Percentiles rank a stretch among this genome's conserved stretches.
Evolutionary conservation across 2,329 filamentous ascomycete species (phyloP).

Genomic region (Emmonsiellopsis sp.): DNA sequence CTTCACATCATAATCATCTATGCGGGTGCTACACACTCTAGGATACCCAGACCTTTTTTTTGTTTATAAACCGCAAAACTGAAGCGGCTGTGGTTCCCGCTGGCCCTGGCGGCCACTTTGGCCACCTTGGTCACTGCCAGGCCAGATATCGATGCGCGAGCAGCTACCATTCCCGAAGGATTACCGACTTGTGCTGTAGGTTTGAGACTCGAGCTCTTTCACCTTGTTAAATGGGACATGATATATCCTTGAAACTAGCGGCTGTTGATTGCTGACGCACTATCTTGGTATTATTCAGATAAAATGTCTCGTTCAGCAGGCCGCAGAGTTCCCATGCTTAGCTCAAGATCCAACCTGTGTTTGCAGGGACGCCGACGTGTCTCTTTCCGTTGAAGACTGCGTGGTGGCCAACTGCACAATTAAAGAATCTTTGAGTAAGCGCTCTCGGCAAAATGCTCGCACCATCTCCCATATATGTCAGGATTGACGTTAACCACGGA

Average conservation of each 20-base stretch:
- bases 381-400: background rate
- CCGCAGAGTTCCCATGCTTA: background rate
- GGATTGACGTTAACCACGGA: background rate
- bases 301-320: background rate
- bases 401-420: background rate
- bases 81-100: background rate
- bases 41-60: background rate
- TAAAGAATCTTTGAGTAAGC: conserved; percentile 1
- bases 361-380: background rate
- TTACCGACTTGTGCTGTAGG: background rate
- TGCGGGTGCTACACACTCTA: background rate
- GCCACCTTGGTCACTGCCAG: background rate
- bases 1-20: background rate
- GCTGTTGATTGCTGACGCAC: background rate
- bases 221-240: background rate
- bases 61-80: conserved; percentile 1
- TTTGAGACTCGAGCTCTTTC: background rate
- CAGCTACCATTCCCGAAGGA: background rate
- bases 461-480: background rate
- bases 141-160: background rate
- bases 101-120: conserved; percentile 1
- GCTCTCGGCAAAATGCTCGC: too few relatives aligned
- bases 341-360: background rate
- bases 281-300: background rate
- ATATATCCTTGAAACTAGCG: background rate